These are phyloP conservation scores for Pseudogymnoascus destructans DNA, from an alignment of 2,329 filamentous ascomycete genomes.

Conservation along the genomic window DNA sequence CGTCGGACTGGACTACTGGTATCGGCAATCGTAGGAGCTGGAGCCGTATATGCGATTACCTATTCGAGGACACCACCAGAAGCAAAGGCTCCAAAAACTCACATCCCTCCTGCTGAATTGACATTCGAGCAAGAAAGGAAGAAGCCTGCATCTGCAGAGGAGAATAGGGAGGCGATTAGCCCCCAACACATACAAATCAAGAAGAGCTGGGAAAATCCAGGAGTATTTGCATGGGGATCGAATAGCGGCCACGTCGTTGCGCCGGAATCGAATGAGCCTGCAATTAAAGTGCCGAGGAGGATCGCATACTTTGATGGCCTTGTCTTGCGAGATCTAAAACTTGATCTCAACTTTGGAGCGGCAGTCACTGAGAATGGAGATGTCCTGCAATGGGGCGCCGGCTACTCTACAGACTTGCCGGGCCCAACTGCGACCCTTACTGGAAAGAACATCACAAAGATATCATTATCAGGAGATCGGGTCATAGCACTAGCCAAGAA, in stretches of 20 bases:
- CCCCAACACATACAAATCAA: constrained; percentile 82
- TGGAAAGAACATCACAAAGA: constrained; percentile 66
- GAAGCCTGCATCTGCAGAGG: constrained; percentile 49
- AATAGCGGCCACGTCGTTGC: constrained; percentile 78
- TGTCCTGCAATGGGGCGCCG: constrained; percentile 80
- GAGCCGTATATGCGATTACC: constrained; percentile 18
- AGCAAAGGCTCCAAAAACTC: constrained; percentile 18
- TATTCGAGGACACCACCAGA: constrained; percentile 21
- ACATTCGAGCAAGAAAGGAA: constrained; percentile 55
- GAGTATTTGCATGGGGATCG: constrained; percentile 87
- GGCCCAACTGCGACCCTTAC: constrained; percentile 58
- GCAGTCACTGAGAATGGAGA: constrained; percentile 82
- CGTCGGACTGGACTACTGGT: constrained; percentile 16
- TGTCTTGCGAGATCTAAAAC: constrained; percentile 73
- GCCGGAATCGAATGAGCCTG: constrained; percentile 62
- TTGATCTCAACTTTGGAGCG: constrained; percentile 69
- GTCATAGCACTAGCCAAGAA: constrained; percentile 64
- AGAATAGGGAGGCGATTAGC: constrained; percentile 63
- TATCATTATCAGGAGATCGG: constrained; percentile 69
- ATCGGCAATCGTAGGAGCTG: constrained; percentile 18
- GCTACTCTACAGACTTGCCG: constrained; percentile 51
- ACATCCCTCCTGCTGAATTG: constrained; percentile 35
- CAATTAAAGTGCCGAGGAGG: constrained; percentile 67
- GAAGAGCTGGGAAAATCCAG: constrained; percentile 67
- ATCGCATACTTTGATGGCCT: constrained; percentile 74